phyloP scores from a whole-genome alignment of 805 yeast species.

The Lipomyces chichibuensis region DNA sequence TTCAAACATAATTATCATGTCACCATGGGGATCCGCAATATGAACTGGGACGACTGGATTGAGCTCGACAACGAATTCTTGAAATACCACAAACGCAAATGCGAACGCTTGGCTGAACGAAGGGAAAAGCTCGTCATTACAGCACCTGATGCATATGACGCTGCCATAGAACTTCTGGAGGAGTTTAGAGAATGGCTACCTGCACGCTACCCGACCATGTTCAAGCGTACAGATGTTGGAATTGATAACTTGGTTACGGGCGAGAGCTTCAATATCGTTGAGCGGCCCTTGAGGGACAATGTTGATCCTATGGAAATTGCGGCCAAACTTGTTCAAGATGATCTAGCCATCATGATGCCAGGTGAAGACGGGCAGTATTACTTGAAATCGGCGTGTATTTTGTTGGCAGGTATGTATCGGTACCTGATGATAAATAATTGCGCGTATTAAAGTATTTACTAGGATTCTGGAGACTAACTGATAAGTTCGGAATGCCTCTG shows the following conservation, averaged over 20 bases:
- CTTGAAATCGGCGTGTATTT: slow-evolving; percentile 63
- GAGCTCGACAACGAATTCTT: slow-evolving; percentile 70
- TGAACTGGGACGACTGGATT: slow-evolving; percentile 67
- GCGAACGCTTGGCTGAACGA: slow-evolving; percentile 52
- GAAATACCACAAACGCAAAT: slow-evolving; percentile 57
- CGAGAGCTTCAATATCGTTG: slow-evolving; percentile 49
- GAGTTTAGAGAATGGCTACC: slow-evolving; percentile 60
- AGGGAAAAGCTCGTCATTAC: slow-evolving; percentile 51
- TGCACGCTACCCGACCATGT: slow-evolving; percentile 59
- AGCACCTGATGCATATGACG: slow-evolving; percentile 40
- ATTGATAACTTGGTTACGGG: slow-evolving; percentile 57
- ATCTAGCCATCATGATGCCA: slow-evolving; percentile 68
- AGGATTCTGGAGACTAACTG: slow-evolving; percentile 65
- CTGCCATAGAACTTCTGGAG: slow-evolving; percentile 59
- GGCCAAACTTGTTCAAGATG: slow-evolving; percentile 64
- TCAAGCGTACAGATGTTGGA: slow-evolving; percentile 51
- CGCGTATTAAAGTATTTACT: not conserved
- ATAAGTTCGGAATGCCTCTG: slow-evolving; percentile 60
- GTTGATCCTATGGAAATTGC: slow-evolving; percentile 65
- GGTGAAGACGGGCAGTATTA: slow-evolving; percentile 59
- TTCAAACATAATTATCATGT: slow-evolving; percentile 65
- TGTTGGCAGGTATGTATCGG: slow-evolving; percentile 52
- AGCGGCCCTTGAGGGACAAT: slow-evolving; percentile 42
- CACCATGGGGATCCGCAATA: slow-evolving; percentile 69
- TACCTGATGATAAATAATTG: slow-evolving; percentile 35